phyloP scores from a whole-genome alignment of 176 grass and related monocot genomes.

The Lolium multiflorum region DNA sequence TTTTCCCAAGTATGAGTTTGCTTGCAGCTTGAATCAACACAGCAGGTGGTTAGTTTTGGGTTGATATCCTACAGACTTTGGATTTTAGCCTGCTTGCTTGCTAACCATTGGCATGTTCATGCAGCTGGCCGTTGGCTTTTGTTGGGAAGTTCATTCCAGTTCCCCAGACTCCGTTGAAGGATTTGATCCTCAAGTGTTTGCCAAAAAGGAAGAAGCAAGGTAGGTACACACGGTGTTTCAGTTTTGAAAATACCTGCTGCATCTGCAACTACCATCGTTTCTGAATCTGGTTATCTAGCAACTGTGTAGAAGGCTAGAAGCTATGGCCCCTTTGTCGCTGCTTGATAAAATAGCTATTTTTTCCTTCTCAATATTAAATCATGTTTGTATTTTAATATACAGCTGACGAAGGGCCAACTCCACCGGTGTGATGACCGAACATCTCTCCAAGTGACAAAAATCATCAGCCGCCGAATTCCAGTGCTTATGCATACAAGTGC shows the following conservation, averaged over 20 bases:
- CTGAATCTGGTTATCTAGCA: not conserved
- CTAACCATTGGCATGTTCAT: conserved; percentile 41
- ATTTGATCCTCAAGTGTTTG: conserved; percentile 45
- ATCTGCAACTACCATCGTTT: not conserved
- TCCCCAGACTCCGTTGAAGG: conserved; percentile 59
- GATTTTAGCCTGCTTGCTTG: conserved; percentile 11
- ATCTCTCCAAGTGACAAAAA: conserved; percentile 2
- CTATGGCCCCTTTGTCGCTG: not conserved
- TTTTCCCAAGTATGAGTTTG: conserved; percentile 19
- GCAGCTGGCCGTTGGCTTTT: conserved; percentile 87
- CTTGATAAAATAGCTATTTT: not conserved
- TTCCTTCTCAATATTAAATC: not conserved
- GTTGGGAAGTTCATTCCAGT: conserved; percentile 82
- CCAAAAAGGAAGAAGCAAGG: conserved; percentile 50
- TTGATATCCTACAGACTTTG: not conserved
- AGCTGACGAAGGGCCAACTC: not conserved
- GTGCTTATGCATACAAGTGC: conserved; percentile 38
- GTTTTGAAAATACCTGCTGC: conserved; percentile 37
- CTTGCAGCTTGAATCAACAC: conserved; percentile 26
- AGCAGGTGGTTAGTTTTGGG: conserved; percentile 24
- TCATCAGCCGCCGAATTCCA: conserved; percentile 27
- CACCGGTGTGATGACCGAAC: conserved; percentile 43
- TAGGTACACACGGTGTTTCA: conserved; percentile 22
- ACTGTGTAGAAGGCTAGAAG: conserved; percentile 22
- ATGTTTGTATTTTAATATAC: not conserved